phyloP scores from a whole-genome alignment of 495 filamentous ascomycete genomes.

The Bathelium albidoporum region DNA sequence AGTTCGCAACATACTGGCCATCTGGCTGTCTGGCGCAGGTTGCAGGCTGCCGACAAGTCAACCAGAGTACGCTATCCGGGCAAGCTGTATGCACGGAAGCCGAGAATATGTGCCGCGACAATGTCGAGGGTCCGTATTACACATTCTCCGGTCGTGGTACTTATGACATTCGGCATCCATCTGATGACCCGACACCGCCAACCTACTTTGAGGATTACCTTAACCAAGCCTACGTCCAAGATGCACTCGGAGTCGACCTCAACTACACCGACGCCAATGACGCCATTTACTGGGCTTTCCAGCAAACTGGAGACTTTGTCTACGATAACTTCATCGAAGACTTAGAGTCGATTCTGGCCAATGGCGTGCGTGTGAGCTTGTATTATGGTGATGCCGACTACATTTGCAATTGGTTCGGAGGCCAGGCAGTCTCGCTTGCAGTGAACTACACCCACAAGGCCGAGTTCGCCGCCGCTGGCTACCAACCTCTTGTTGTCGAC shows the following conservation, averaged over 20 bases:
- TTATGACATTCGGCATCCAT: slow-evolving; percentile 43
- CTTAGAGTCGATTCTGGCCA: slow-evolving; percentile 36
- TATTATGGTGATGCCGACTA: slow-evolving; percentile 40
- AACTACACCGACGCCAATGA: slow-evolving; percentile 38
- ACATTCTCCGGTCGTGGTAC: slow-evolving; percentile 36
- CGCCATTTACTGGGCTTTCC: slow-evolving; percentile 36
- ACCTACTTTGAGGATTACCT: slow-evolving; percentile 38
- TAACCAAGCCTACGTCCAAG: slow-evolving; percentile 35
- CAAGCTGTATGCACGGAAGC: slow-evolving; percentile 30
- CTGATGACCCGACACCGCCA: slow-evolving; percentile 41
- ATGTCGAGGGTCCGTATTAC: slow-evolving; percentile 40
- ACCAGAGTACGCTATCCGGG: slow-evolving; percentile 32
- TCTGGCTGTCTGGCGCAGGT: slow-evolving; percentile 31
- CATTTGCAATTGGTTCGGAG: slow-evolving; percentile 45
- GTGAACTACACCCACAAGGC: slow-evolving; percentile 36
- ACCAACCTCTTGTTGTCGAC: slow-evolving; percentile 34
- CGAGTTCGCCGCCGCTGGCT: slow-evolving; percentile 47
- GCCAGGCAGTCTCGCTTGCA: slow-evolving; percentile 45
- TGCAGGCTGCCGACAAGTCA: slow-evolving; percentile 27
- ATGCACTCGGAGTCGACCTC: slow-evolving; percentile 41
- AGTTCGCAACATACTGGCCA: slow-evolving; percentile 39
- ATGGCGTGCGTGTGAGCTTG: slow-evolving; percentile 36
- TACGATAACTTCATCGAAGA: slow-evolving; percentile 37
- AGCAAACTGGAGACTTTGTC: slow-evolving; percentile 40
- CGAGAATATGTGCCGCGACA: slow-evolving; percentile 34